A percentile compares a stretch with the other conserved stretches of the same genome.
Evolutionary conservation across 371 early-diverging fungal genomes (phyloP).

Genomic region (Thermomucor indicae-seudaticae): DNA sequence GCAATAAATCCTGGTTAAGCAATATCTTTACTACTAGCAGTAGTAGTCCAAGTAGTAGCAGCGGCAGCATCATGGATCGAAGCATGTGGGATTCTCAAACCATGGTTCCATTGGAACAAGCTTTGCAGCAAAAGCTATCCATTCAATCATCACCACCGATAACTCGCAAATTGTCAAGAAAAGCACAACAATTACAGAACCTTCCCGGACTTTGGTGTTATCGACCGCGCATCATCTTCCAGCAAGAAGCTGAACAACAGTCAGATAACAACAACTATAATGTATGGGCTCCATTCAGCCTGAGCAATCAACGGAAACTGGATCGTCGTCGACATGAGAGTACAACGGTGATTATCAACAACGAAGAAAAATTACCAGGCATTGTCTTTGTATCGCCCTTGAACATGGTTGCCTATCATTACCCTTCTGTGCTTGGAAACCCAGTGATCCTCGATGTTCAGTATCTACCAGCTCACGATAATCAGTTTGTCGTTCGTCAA

Average conservation of each 20-base stretch:
- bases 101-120: slow-evolving; percentile 11
- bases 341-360: slow-evolving; percentile 8
- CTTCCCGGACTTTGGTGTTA: slow-evolving; percentile 16
- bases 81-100: slow-evolving; percentile 7
- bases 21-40: slow-evolving; percentile 6
- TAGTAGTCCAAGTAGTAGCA: too few species aligned
- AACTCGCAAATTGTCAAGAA: slow-evolving; percentile 8
- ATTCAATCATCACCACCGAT: background rate
- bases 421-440: slow-evolving; percentile 6
- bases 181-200: slow-evolving; percentile 8
- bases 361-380: slow-evolving; percentile 15
- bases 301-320: slow-evolving; percentile 14
- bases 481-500: slow-evolving; percentile 11
- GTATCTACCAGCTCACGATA: slow-evolving; percentile 13
- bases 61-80: background rate
- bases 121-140: slow-evolving; percentile 5
- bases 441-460: slow-evolving; percentile 11
- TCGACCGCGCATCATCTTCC: slow-evolving; percentile 10
- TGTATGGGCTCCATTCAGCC: slow-evolving; percentile 18
- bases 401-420: slow-evolving; percentile 12
- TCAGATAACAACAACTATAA: too few species aligned
- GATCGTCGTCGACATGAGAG: slow-evolving; percentile 4
- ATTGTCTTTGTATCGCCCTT: slow-evolving; percentile 9
- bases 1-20: slow-evolving; percentile 9
- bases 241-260: too few species aligned